A percentile compares a stretch with the other conserved stretches of the same genome.
These are phyloP conservation scores for Terfezia boudieri DNA, from an alignment of 495 filamentous ascomycete species.

Conservation along the genomic window DNA sequence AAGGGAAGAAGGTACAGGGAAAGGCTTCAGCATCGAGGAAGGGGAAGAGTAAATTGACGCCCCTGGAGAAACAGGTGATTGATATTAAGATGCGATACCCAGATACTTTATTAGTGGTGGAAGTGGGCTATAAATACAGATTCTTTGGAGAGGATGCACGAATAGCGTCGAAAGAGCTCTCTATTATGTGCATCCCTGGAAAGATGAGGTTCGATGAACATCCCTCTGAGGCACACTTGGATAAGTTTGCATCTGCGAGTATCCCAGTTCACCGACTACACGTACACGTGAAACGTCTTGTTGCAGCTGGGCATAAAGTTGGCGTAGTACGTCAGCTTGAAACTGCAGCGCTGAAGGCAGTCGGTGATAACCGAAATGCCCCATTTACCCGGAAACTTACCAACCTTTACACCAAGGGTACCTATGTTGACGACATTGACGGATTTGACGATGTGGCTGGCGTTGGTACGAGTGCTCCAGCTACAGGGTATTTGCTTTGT, in stretches of 20 bases:
- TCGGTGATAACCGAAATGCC: slow-evolving; percentile 79
- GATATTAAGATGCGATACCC: slow-evolving; percentile 84
- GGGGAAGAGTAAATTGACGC: slow-evolving; percentile 69
- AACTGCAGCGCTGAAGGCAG: slow-evolving; percentile 93
- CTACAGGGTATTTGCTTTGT: slow-evolving; percentile 79
- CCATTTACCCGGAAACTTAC: slow-evolving; percentile 86
- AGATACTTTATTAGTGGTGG: slow-evolving; percentile 70
- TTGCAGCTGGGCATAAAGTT: slow-evolving; percentile 84
- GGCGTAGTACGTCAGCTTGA: slow-evolving; percentile 92
- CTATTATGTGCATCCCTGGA: slow-evolving; percentile 91
- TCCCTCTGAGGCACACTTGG: slow-evolving; percentile 77
- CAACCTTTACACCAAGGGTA: slow-evolving; percentile 95
- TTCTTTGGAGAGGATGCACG: slow-evolving; percentile 97
- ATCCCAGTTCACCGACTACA: slow-evolving; percentile 80
- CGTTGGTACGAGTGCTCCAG: slow-evolving; percentile 28
- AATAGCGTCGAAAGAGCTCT: slow-evolving; percentile 69
- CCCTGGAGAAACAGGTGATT: slow-evolving; percentile 79
- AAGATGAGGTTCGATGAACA: slow-evolving; percentile 92
- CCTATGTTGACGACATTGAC: slow-evolving; percentile 87
- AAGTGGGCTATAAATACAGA: slow-evolving; percentile 94
- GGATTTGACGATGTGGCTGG: slow-evolving; percentile 35
- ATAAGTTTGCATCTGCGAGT: slow-evolving; percentile 85
- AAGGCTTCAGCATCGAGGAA: slow-evolving; percentile 33
- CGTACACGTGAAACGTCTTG: slow-evolving; percentile 85
- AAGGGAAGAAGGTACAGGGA: slow-evolving; percentile 16